These are phyloP conservation scores for Lophiostoma macrostomum DNA, from an alignment of 495 filamentous ascomycete genomes.

Conservation along the genomic window DNA sequence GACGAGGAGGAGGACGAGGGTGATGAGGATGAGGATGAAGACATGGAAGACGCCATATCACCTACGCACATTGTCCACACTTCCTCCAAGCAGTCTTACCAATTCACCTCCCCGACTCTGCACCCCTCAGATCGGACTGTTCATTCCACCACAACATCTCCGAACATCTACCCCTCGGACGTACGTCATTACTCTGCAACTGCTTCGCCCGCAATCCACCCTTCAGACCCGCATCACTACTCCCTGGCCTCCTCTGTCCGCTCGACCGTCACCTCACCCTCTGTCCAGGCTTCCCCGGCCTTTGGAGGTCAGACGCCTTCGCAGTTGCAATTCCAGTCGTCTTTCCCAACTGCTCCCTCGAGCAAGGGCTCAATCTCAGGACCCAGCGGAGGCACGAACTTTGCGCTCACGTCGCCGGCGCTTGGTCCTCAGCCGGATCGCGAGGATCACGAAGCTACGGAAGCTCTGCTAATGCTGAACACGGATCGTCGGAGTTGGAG, in stretches of 20 bases:
- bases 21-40: slow-evolving; percentile 38
- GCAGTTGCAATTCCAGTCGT: slow-evolving; percentile 21
- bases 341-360: slow-evolving; percentile 18
- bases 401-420: slow-evolving; percentile 24
- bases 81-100: slow-evolving; percentile 18
- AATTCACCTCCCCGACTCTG: slow-evolving; percentile 24
- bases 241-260: slow-evolving; percentile 29
- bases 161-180: slow-evolving; percentile 15
- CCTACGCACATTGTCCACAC: slow-evolving; percentile 9
- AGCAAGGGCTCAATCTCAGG: slow-evolving; percentile 22
- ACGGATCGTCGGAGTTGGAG: slow-evolving; percentile 39
- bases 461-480: slow-evolving; percentile 42
- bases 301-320: slow-evolving; percentile 28
- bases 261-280: slow-evolving; percentile 29
- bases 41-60: slow-evolving; percentile 33
- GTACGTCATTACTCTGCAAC: slow-evolving; percentile 22
- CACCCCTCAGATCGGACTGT: slow-evolving; percentile 27
- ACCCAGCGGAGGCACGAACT: slow-evolving; percentile 4
- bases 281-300: slow-evolving; percentile 29
- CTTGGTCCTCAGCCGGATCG: slow-evolving; percentile 26
- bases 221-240: slow-evolving; percentile 27
- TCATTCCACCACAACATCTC: slow-evolving; percentile 28
- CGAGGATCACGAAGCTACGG: slow-evolving; percentile 40
- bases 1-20: slow-evolving; percentile 29
- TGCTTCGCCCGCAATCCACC: slow-evolving; percentile 24